Evolutionary conservation across 73 alveolate species (phyloP).

Genomic region (Tetrahymena malaccensis): DNA sequence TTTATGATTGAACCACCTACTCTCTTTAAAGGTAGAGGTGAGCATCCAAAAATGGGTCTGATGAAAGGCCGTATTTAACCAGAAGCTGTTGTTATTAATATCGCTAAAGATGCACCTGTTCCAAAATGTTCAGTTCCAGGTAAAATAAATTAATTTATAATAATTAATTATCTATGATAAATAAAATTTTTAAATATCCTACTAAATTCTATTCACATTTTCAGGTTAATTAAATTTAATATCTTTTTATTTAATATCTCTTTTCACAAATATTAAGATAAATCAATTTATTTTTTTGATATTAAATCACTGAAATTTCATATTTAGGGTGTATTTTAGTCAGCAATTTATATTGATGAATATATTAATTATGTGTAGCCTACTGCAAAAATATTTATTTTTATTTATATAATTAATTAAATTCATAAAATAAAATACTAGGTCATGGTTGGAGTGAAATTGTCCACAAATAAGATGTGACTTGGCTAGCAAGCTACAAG

Average conservation of each 20-base stretch:
- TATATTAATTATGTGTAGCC: too few species aligned
- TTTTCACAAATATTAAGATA: too few species aligned
- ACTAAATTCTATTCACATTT: neutral
- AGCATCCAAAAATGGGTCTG: constrained; percentile 96
- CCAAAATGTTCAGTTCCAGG: constrained; percentile 72
- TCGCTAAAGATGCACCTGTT: constrained; percentile 69
- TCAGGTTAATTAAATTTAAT: too few species aligned
- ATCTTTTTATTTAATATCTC: too few species aligned
- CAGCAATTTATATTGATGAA: too few species aligned
- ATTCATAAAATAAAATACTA: neutral
- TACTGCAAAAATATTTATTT: neutral
- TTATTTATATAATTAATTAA: neutral
- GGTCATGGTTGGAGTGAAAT: constrained; percentile 97
- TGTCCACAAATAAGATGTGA: constrained; percentile 86
- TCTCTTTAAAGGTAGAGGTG: constrained; percentile 98
- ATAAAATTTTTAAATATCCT: neutral
- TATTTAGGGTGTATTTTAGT: too few species aligned
- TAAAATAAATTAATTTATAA: neutral
- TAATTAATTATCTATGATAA: neutral
- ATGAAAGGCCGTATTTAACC: constrained; percentile 84
- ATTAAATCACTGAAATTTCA: too few species aligned
- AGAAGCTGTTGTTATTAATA: constrained; percentile 84
- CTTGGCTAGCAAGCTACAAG: constrained; percentile 96
- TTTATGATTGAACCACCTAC: constrained; percentile 96
- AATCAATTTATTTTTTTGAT: too few species aligned